Percentiles rank a stretch among this genome's conserved stretches.
phyloP scores from a whole-genome alignment of 2,329 filamentous ascomycete species.

The Apiospora phragmitis region DNA sequence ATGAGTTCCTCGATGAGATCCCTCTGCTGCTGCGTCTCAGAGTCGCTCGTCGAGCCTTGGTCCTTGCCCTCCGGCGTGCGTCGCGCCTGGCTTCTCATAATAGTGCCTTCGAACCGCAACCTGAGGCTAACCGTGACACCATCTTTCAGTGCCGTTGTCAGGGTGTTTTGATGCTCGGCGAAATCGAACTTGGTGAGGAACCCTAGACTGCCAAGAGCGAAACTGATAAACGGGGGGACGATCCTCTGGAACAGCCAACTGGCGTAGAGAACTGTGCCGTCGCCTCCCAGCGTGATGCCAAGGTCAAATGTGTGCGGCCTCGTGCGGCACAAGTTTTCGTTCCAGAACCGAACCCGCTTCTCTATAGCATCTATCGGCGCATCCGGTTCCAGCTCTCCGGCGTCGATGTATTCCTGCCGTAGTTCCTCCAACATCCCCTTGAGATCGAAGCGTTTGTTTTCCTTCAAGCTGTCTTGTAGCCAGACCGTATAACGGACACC shows the following conservation, averaged over 20 bases:
- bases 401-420: slow-evolving; percentile 42
- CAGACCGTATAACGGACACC: slow-evolving; percentile 74
- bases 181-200: slow-evolving; percentile 98
- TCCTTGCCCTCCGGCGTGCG: slow-evolving; percentile 30
- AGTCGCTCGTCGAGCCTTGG: slow-evolving; percentile 20
- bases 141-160: slow-evolving; percentile 72
- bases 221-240: slow-evolving; percentile 90
- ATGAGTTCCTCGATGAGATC: slow-evolving; percentile 90
- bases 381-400: slow-evolving; percentile 34
- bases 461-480: slow-evolving; percentile 74
- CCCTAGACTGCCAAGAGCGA: slow-evolving; percentile 86
- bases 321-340: slow-evolving; percentile 71
- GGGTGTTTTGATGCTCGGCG: slow-evolving; percentile 66
- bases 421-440: slow-evolving; percentile 66
- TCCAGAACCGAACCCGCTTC: slow-evolving; percentile 77
- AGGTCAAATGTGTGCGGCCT: slow-evolving; percentile 92
- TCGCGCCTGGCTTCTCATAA: slow-evolving; percentile 75
- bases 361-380: slow-evolving; percentile 37
- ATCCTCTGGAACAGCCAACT: slow-evolving; percentile 97
- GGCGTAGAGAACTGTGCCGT: slow-evolving; percentile 95
- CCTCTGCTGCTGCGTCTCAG: slow-evolving; percentile 42
- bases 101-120: slow-evolving; percentile 86
- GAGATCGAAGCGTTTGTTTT: slow-evolving; percentile 73
- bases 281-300: slow-evolving; percentile 85
- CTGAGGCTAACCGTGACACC: slow-evolving; percentile 88